These are phyloP conservation scores for Aulographum hederae DNA, from an alignment of 2,329 filamentous ascomycete species.

Conservation along the genomic window DNA sequence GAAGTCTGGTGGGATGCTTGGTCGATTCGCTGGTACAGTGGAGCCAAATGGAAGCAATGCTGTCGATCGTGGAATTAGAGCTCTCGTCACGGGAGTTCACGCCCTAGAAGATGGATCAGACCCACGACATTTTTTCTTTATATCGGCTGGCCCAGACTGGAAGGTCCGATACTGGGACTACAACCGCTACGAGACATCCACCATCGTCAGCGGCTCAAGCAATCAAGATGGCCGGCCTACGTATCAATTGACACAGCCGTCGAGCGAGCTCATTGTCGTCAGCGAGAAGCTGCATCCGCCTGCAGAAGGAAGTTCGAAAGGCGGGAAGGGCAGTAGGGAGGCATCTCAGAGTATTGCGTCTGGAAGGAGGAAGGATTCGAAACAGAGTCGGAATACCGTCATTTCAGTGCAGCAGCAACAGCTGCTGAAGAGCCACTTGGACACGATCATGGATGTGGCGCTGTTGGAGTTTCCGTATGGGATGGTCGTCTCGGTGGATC, in stretches of 20 bases:
- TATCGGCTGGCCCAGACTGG: conserved; percentile 78
- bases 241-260: conserved; percentile 33
- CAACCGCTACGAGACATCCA: conserved; percentile 55
- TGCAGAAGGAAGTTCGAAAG: conserved; percentile 9
- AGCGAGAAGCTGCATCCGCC: neutral
- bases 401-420: conserved; percentile 79
- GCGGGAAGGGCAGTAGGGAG: conserved; percentile 6
- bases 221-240: conserved; percentile 53
- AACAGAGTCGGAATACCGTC: conserved; percentile 57
- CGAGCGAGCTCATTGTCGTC: conserved; percentile 5
- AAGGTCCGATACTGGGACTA: conserved; percentile 92
- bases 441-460: conserved; percentile 75
- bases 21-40: conserved; percentile 62
- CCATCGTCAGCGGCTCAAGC: conserved; percentile 62
- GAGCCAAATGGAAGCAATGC: conserved; percentile 28
- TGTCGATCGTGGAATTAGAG: conserved; percentile 51
- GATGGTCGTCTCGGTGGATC: conserved; percentile 82
- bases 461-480: conserved; percentile 76
- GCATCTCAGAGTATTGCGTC: conserved; percentile 5
- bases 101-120: conserved; percentile 52
- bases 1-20: conserved; percentile 68
- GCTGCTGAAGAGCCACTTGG: conserved; percentile 69
- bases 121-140: conserved; percentile 59
- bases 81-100: conserved; percentile 56
- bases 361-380: conserved; percentile 16